Evolutionary conservation across 192 early-diverging fungal species (phyloP).

Genomic region (Backusella sp.): DNA sequence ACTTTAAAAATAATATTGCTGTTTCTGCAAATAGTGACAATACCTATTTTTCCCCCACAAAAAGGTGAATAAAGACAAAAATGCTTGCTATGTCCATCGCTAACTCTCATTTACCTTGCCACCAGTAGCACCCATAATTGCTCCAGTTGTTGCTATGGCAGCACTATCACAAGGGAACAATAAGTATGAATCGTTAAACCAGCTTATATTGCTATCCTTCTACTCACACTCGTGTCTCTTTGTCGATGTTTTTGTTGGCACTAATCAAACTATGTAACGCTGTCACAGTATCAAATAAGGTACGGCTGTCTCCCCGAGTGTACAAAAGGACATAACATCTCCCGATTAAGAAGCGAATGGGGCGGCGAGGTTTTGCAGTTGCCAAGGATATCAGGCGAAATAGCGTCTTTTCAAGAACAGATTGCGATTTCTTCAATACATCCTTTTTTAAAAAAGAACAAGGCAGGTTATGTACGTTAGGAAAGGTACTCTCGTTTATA

Average conservation of each 20-base stretch:
- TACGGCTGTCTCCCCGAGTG: slow-evolving; percentile 70
- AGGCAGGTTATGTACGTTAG: background rate
- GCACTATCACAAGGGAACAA: slow-evolving; percentile 45
- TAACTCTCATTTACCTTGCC: slow-evolving; percentile 50
- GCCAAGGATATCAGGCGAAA: slow-evolving; percentile 66
- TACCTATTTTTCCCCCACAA: slow-evolving; percentile 34
- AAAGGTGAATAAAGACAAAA: background rate
- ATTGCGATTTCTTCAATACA: slow-evolving; percentile 60
- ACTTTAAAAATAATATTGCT: slow-evolving; percentile 57
- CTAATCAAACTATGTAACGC: slow-evolving; percentile 57
- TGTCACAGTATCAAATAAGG: slow-evolving; percentile 76
- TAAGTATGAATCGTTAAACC: background rate
- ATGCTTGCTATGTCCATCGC: background rate
- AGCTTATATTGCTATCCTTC: background rate
- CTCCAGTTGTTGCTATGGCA: slow-evolving; percentile 72
- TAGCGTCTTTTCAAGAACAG: slow-evolving; percentile 71
- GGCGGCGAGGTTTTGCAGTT: slow-evolving; percentile 60
- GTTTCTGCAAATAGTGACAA: slow-evolving; percentile 72
- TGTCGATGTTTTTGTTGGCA: slow-evolving; percentile 59
- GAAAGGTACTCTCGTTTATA: background rate
- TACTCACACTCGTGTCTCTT: slow-evolving; percentile 64
- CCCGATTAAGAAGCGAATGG: slow-evolving; percentile 69
- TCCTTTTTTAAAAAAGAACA: slow-evolving; percentile 38
- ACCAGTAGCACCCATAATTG: slow-evolving; percentile 74
- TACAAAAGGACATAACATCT: slow-evolving; percentile 70